phyloP scores from a whole-genome alignment of 2,329 filamentous ascomycete species.

The Onygena corvina region DNA sequence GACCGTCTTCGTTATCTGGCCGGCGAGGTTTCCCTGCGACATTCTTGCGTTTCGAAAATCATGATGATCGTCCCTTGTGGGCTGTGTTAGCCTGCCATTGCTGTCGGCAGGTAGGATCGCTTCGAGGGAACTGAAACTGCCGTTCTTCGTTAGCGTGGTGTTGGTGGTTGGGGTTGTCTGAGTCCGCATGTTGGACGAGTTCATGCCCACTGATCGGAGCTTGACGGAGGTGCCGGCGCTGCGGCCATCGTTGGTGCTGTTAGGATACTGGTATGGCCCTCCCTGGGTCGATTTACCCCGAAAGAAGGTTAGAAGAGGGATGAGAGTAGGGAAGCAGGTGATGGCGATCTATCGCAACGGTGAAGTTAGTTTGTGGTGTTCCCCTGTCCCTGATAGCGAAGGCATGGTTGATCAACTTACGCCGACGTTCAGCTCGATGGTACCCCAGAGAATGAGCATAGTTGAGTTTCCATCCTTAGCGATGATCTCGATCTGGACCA shows the following conservation, averaged over 20 bases:
- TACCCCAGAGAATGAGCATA: conserved; percentile 46
- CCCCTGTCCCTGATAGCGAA: background rate
- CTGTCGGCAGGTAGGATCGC: background rate
- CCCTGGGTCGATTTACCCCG: background rate
- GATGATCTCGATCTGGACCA: conserved; percentile 42
- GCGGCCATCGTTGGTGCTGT: background rate
- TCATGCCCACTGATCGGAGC: background rate
- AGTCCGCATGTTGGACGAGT: background rate
- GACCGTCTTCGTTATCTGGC: conserved; percentile 2
- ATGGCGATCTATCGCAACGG: background rate
- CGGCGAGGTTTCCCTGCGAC: background rate
- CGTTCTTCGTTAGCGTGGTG: background rate
- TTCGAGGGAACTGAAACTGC: conserved; percentile 3
- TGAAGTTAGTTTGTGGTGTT: background rate
- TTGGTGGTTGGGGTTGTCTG: background rate
- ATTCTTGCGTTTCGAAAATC: background rate
- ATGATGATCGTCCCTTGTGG: background rate
- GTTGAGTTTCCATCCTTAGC: conserved; percentile 44
- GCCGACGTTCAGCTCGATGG: conserved; percentile 47
- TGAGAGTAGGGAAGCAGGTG: conserved; percentile 7
- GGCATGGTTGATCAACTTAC: conserved; percentile 26
- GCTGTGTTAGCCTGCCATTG: background rate
- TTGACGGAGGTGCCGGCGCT: background rate
- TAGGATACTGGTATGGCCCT: background rate
- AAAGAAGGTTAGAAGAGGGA: background rate